Evolutionary conservation across 1,284 basidiomycete species (phyloP).

Genomic region (Somion occarium): DNA sequence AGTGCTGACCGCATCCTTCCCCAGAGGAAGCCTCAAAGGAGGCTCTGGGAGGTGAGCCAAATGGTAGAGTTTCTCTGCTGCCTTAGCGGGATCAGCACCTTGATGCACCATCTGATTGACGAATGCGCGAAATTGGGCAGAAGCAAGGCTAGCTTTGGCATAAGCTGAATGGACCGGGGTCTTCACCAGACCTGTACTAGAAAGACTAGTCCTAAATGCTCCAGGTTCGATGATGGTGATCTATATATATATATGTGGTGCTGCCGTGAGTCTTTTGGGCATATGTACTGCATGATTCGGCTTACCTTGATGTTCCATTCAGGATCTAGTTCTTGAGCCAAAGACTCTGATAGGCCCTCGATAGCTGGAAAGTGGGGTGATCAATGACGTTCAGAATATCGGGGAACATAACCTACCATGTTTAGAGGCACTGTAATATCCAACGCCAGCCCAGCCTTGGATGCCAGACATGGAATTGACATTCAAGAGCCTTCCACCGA

Average conservation of each 20-base stretch:
- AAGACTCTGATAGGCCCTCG: neutral
- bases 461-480: conserved; percentile 21
- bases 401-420: neutral
- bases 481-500: conserved; percentile 25
- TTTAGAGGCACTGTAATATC: neutral
- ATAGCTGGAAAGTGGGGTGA: conserved; percentile 4
- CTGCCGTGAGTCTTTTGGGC: neutral
- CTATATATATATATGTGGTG: neutral
- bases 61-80: conserved; percentile 2
- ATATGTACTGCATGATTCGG: neutral
- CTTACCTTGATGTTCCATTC: conserved; percentile 7
- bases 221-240: conserved; percentile 10
- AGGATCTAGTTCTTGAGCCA: neutral
- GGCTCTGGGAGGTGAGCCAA: conserved; percentile 7
- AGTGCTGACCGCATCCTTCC: conserved; percentile 6
- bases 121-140: neutral
- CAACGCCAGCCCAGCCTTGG: conserved; percentile 7
- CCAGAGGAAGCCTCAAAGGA: conserved; percentile 10
- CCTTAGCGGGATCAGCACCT: conserved; percentile 6
- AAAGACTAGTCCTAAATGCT: conserved; percentile 8
- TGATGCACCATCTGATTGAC: neutral
- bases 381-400: neutral
- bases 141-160: neutral
- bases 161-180: conserved; percentile 5
- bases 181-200: too few relatives aligned